A percentile compares a stretch with the other conserved stretches of the same genome.
Conservation (phyloP, 108 stramenopile genomes). For the Nitzschia inconspicua region DNA sequence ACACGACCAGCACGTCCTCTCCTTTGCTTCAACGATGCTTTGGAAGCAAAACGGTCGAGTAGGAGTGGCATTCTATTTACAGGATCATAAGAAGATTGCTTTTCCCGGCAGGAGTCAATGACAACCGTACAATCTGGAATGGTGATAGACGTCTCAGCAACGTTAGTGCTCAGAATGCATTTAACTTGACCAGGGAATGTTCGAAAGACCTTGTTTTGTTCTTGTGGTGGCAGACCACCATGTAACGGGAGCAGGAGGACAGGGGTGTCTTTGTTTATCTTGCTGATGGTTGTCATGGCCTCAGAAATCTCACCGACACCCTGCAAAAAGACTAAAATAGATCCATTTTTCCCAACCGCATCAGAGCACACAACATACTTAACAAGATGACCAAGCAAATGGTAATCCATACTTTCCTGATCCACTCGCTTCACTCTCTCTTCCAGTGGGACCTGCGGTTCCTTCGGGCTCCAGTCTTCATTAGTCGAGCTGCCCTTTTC, state of each 20-base stretch:
- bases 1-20: conserved; percentile 85
- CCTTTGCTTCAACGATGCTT: conserved; percentile 75
- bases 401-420: conserved; percentile 63
- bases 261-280: conserved; percentile 19
- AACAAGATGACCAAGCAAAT: conserved; percentile 60
- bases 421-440: conserved; percentile 71
- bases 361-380: conserved; percentile 43
- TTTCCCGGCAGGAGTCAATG: conserved; percentile 85
- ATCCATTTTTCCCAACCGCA: conserved; percentile 52
- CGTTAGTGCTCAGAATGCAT: conserved; percentile 93
- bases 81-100: conserved; percentile 83
- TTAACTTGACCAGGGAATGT: conserved; percentile 70
- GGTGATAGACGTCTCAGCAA: conserved; percentile 94
- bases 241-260: conserved; percentile 82
- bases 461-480: not conserved
- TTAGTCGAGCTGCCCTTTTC: too few species aligned
- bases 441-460: conserved; percentile 42
- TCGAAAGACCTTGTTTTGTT: conserved; percentile 86
- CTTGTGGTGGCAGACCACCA: conserved; percentile 85
- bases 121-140: conserved; percentile 94
- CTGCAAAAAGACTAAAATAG: conserved; percentile 89
- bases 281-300: conserved; percentile 45
- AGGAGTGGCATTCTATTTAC: conserved; percentile 85
- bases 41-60: conserved; percentile 74
- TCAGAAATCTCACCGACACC: conserved; percentile 90